Conservation (phyloP, 257 asterid species). For the Mitragyna speciosa region DNA sequence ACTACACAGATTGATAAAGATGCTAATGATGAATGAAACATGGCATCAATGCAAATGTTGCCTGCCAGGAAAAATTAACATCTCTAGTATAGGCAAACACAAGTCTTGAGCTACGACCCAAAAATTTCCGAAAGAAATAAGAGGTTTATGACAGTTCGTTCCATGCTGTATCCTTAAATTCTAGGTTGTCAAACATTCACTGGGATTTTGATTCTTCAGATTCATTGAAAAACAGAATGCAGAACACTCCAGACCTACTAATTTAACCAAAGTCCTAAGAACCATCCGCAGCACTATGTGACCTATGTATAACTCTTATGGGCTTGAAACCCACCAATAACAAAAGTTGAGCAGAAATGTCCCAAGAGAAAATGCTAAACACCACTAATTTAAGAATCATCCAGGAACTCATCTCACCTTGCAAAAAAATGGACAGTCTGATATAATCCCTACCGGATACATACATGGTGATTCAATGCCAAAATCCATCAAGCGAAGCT, state of each 20-base stretch:
- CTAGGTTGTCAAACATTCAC: background rate
- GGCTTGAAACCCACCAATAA: background rate
- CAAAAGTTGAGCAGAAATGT: background rate
- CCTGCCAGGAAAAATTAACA: background rate
- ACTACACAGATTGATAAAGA: background rate
- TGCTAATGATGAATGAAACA: background rate
- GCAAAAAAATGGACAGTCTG: constrained; percentile 15
- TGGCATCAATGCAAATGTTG: no score
- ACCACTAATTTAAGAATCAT: constrained; percentile 5
- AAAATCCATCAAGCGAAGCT: constrained; percentile 16
- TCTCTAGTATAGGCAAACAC: background rate
- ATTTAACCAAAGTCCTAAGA: background rate
- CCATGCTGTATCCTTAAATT: background rate
- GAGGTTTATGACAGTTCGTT: background rate
- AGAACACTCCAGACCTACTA: constrained; percentile 3
- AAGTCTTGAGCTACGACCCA: background rate
- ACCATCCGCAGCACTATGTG: background rate
- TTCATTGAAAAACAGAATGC: background rate
- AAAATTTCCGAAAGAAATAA: background rate
- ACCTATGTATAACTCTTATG: background rate
- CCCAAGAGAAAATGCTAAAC: background rate
- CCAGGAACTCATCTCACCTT: constrained; percentile 28
- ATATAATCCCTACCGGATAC: constrained; percentile 5
- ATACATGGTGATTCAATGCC: background rate
- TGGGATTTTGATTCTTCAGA: background rate